Conservation (phyloP, 495 filamentous ascomycete species). For the Penicillium maclennaniae region DNA sequence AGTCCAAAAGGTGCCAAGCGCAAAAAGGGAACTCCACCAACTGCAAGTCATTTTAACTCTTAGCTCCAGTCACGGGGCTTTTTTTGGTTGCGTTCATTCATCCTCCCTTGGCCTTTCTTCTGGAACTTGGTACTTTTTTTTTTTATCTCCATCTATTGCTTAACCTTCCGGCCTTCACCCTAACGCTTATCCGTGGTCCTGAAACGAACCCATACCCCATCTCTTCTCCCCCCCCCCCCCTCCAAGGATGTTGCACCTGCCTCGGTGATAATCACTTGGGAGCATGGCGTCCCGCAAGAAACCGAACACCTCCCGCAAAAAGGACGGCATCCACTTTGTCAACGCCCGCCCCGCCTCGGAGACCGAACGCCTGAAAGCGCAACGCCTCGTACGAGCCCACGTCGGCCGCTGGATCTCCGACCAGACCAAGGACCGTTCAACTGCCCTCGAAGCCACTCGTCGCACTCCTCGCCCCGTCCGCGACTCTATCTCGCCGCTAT, state of each 20-base stretch:
- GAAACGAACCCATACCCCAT: background rate
- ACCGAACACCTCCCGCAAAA: constrained; percentile 17
- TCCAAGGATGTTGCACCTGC: constrained; percentile 2
- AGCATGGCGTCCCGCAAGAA: constrained; percentile 29
- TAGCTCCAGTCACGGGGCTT: background rate
- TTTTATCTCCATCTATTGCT: background rate
- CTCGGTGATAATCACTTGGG: constrained; percentile 5
- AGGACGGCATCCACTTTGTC: constrained; percentile 37
- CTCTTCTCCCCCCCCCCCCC: background rate
- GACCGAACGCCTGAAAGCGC: constrained; percentile 26
- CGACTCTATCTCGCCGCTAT: background rate
- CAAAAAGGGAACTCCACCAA: background rate
- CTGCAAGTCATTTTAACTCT: background rate
- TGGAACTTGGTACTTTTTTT: background rate
- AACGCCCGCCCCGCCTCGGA: constrained; percentile 40
- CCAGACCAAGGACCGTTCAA: constrained; percentile 34
- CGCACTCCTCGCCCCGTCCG: background rate
- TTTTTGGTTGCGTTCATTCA: background rate
- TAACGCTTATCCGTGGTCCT: background rate
- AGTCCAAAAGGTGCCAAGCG: too few species aligned
- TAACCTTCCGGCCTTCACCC: background rate
- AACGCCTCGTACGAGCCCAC: constrained; percentile 37
- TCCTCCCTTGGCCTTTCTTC: background rate
- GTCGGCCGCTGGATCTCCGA: constrained; percentile 43
- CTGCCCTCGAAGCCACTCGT: background rate